These are phyloP conservation scores for Allium sativum DNA, from an alignment of 106 monocot genomes.

Conservation along the genomic window DNA sequence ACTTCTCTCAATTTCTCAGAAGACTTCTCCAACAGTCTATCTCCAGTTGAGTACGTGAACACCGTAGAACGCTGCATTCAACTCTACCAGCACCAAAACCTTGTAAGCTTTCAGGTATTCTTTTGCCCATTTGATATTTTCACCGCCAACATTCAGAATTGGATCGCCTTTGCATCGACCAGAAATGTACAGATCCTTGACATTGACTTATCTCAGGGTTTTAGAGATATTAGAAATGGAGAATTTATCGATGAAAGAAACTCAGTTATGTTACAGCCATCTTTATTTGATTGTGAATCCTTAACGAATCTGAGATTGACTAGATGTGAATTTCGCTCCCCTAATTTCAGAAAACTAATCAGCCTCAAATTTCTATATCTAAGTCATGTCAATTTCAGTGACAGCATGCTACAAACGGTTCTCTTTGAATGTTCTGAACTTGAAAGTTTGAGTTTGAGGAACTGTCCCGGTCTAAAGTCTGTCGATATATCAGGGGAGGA, in stretches of 20 bases:
- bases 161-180: not conserved
- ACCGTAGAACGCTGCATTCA: not conserved
- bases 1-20: no score
- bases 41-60: not conserved
- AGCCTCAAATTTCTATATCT: constrained; percentile 1
- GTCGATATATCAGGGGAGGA: not conserved
- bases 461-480: no score
- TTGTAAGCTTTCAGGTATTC: not conserved
- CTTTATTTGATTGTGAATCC: not conserved
- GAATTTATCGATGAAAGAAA: not conserved
- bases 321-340: not conserved
- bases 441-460: not conserved
- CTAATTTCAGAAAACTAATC: not conserved
- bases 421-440: not conserved
- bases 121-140: not conserved
- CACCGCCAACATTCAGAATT: not conserved
- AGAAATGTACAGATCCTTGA: not conserved
- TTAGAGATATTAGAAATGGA: not conserved
- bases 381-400: not conserved
- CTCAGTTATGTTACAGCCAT: not conserved
- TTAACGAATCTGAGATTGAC: not conserved
- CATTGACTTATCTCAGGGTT: not conserved
- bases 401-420: not conserved
- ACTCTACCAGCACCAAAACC: not conserved
- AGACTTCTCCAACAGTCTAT: no score